A percentile compares a stretch with the other conserved stretches of the same genome.
These are phyloP conservation scores for Fusarium fujikuroi DNA, from an alignment of 2,329 filamentous ascomycete genomes.

Conservation along the genomic window DNA sequence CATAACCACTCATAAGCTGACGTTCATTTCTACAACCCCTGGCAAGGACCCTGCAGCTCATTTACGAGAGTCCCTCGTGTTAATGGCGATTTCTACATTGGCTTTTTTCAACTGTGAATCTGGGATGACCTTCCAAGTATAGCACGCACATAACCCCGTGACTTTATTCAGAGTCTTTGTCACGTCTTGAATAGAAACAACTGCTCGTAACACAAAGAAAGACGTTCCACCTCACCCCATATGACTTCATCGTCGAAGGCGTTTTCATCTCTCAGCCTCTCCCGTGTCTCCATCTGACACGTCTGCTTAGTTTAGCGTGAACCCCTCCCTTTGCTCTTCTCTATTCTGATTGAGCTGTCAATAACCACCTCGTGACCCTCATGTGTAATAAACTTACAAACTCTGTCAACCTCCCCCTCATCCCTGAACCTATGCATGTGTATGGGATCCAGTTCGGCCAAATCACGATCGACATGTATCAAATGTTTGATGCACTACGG, in stretches of 20 bases:
- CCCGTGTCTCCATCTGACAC: slow-evolving; percentile 29
- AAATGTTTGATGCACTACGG: background rate
- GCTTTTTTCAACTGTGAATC: slow-evolving; percentile 8
- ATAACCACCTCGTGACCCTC: slow-evolving; percentile 25
- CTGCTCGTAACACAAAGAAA: background rate
- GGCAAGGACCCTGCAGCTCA: slow-evolving; percentile 25
- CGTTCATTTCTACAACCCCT: slow-evolving; percentile 23
- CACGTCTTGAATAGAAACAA: background rate
- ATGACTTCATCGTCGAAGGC: slow-evolving; percentile 27
- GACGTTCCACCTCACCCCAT: slow-evolving; percentile 25
- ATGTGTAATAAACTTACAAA: slow-evolving; percentile 3
- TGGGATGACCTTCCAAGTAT: slow-evolving; percentile 4
- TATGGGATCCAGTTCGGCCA: background rate
- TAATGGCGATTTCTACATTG: slow-evolving; percentile 12
- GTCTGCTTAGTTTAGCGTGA: slow-evolving; percentile 16
- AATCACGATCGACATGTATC: slow-evolving; percentile 10
- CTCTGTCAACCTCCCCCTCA: slow-evolving; percentile 12
- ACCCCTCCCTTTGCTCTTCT: background rate
- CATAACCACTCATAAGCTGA: slow-evolving; percentile 26
- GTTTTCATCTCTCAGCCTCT: slow-evolving; percentile 24
- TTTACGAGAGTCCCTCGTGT: slow-evolving; percentile 34
- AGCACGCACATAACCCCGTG: background rate
- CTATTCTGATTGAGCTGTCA: slow-evolving; percentile 15
- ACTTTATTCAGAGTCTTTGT: background rate
- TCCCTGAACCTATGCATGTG: background rate